Percentiles rank a stretch among this genome's conserved stretches.
Conservation (phyloP, 805 yeast genomes). For the Metschnikowia proteae region DNA sequence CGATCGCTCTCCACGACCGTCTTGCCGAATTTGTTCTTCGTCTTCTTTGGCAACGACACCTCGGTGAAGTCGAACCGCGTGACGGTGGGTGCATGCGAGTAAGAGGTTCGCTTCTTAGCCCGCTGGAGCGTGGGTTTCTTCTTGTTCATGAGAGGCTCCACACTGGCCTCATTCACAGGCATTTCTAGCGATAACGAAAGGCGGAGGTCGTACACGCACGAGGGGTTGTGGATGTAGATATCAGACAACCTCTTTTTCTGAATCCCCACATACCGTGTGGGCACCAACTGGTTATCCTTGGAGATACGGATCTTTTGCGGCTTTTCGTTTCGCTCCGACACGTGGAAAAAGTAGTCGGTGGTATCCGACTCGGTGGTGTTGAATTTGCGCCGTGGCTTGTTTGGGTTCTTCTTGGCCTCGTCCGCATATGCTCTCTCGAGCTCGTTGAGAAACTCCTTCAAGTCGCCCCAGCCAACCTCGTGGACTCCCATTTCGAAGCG, state of each 20-base stretch:
- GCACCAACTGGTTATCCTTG: constrained; percentile 52
- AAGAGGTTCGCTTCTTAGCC: constrained; percentile 69
- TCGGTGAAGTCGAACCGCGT: constrained; percentile 71
- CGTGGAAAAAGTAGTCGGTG: constrained; percentile 60
- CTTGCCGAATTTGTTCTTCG: constrained; percentile 37
- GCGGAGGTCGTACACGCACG: constrained; percentile 71
- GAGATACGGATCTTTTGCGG: constrained; percentile 65
- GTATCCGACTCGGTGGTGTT: constrained; percentile 58
- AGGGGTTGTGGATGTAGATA: constrained; percentile 68
- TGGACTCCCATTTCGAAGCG: constrained; percentile 65
- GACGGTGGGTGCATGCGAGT: constrained; percentile 67
- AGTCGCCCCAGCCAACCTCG: constrained; percentile 54
- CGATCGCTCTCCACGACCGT: constrained; percentile 34
- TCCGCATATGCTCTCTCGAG: constrained; percentile 50
- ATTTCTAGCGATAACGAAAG: constrained; percentile 73
- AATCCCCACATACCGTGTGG: constrained; percentile 69
- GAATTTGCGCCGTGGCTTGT: constrained; percentile 48
- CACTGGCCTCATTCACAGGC: constrained; percentile 59
- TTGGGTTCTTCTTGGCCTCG: constrained; percentile 24
- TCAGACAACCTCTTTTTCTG: constrained; percentile 73
- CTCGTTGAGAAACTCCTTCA: constrained; percentile 52
- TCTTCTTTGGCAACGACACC: constrained; percentile 39
- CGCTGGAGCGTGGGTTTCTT: constrained; percentile 55
- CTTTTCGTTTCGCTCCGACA: constrained; percentile 58
- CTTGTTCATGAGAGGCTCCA: constrained; percentile 48